Base-by-base conservation (phyloP, 1,284 basidiomycete species). In the Papiliotrema fonsecae region DNA sequence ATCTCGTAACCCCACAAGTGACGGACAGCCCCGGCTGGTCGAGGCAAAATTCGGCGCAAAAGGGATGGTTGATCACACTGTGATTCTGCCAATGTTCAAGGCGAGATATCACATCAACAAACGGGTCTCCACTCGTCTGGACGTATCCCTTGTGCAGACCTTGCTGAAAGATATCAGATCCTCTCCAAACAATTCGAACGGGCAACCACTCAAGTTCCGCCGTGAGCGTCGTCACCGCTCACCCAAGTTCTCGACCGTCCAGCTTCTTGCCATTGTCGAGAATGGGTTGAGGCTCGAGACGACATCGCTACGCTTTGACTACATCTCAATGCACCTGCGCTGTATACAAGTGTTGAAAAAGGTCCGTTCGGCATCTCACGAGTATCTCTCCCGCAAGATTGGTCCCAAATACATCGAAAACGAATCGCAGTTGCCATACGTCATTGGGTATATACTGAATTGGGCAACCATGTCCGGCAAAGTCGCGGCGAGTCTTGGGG, bases 231-330 rank as follows among this genome's bases (percentile, higher is more conserved):
- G 48, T 19, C 57, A 56, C 39, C 31, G 40, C 28, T 41, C 43
- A 9, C 50, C 49, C 1, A 56, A 56, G 22, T 56, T 50, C 45
- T 54, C 51, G 22, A 42, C 52, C 14, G 13, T 54, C 14, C 57
- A 56, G 30, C 22, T 56, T 5, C 38, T 56, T 4, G 44, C 57
- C 10, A 35, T 58, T 6, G 34, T 56, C 11, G 54, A 56, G 42
- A 36, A 27, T 13, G 57, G 57, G 36, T 36, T 58, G 19, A 21
- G n/a, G 25, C 6, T 36, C 24, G 57, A 58, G 28, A 52, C 54
- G 10, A 45, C 21, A 5, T 56, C 54, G 10, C 24, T 56, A n/a
- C 45, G 46, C 21, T 56, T 56, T 50, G 51, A 58, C 41, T 58
- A 58, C 31, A 18, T 56, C 35, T 36, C 47, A 2, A 49, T 58